phyloP scores from a whole-genome alignment of 139 green algal species.

The Desmodesmus armatus region DNA sequence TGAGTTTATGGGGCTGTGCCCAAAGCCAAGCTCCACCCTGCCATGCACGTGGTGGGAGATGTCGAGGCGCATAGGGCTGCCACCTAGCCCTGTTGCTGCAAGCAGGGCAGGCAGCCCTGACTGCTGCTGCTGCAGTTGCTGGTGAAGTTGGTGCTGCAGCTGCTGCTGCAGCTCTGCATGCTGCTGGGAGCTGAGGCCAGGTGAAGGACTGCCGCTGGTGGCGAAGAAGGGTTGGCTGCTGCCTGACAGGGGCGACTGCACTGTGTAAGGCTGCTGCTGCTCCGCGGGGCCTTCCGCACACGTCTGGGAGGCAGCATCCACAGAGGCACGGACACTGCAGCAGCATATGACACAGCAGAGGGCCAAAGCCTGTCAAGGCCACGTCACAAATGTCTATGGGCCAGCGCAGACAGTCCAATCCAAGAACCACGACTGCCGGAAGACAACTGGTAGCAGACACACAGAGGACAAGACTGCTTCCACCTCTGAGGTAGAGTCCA shows the following conservation, averaged over 20 bases:
- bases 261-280: slow-evolving; percentile 14
- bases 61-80: background rate
- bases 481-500: background rate
- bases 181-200: background rate
- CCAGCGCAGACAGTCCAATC: too few relatives aligned
- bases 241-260: background rate
- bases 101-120: background rate
- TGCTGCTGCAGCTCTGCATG: slow-evolving; percentile 7
- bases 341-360: too few relatives aligned
- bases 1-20: background rate
- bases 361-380: too few relatives aligned
- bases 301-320: slow-evolving; percentile 15
- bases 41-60: slow-evolving; percentile 35
- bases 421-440: too few relatives aligned
- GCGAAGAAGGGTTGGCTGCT: too few relatives aligned
- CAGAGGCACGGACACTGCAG: background rate
- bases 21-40: slow-evolving; percentile 22
- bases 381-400: too few relatives aligned
- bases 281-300: background rate
- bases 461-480: too few relatives aligned
- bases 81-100: background rate
- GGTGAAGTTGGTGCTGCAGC: slow-evolving; percentile 5
- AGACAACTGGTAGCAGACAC: too few relatives aligned
- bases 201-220: background rate
- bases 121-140: background rate